A percentile compares a stretch with the other conserved stretches of the same genome.
phyloP scores from a whole-genome alignment of 2,329 filamentous ascomycete species.

The Colletotrichum sp. region DNA sequence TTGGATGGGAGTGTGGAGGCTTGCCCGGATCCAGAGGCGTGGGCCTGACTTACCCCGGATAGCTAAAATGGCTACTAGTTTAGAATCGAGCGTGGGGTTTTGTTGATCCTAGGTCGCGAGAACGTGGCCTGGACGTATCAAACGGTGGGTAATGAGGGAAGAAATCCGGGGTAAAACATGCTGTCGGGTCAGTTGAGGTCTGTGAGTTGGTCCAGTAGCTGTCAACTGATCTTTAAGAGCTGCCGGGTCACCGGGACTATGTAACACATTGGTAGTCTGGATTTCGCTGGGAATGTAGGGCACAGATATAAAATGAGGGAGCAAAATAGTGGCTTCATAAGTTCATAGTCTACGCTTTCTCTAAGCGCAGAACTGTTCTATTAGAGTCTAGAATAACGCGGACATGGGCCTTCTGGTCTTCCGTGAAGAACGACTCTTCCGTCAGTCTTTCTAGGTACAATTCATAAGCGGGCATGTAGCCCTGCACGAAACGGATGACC shows the following conservation, averaged over 20 bases:
- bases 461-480: constrained; percentile 19
- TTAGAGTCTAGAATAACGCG: constrained; percentile 6
- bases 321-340: neutral
- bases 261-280: neutral
- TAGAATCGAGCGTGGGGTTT: neutral
- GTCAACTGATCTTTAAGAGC: neutral
- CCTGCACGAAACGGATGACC: constrained; percentile 16
- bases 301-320: rapidly evolving
- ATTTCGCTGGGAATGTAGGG: neutral
- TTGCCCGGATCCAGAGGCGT: neutral
- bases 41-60: constrained; percentile 15
- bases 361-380: neutral
- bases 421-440: neutral
- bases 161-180: neutral
- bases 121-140: neutral
- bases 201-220: neutral
- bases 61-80: neutral
- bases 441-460: constrained; percentile 9
- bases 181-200: neutral
- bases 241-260: neutral
- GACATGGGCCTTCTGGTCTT: neutral
- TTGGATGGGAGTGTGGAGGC: neutral
- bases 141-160: neutral
- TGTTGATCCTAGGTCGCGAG: neutral
- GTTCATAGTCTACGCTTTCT: neutral